phyloP scores from a whole-genome alignment of 495 filamentous ascomycete genomes.

The Rusavskia elegans region DNA sequence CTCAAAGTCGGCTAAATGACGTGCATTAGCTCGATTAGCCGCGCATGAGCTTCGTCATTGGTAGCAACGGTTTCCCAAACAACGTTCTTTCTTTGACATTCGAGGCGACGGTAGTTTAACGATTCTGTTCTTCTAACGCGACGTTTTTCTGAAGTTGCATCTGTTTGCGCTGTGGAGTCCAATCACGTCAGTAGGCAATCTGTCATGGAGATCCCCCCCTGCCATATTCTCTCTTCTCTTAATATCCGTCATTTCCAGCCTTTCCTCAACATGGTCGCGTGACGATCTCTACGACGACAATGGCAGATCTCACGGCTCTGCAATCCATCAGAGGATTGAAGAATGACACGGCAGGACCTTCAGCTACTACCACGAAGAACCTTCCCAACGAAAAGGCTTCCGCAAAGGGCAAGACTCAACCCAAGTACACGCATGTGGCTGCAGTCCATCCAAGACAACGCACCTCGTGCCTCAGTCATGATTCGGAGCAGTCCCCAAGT shows the following conservation, averaged over 20 bases:
- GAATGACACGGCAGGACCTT: too few relatives aligned
- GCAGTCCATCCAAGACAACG: constrained; percentile 58
- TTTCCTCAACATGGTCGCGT: too few relatives aligned
- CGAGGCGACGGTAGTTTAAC: neutral
- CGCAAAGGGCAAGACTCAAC: neutral
- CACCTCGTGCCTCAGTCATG: constrained; percentile 74
- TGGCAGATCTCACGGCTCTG: too few relatives aligned
- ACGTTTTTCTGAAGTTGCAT: too few relatives aligned
- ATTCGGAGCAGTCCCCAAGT: constrained; percentile 54
- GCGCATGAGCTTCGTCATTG: neutral
- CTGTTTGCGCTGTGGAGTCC: too few relatives aligned
- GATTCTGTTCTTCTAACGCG: too few relatives aligned
- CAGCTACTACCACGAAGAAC: neutral
- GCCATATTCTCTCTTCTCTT: too few relatives aligned
- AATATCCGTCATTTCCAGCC: too few relatives aligned
- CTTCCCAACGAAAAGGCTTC: neutral
- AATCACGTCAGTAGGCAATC: too few relatives aligned
- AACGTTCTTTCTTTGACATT: neutral
- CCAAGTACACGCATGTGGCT: constrained; percentile 75
- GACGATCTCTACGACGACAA: too few relatives aligned
- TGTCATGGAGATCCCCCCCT: too few relatives aligned
- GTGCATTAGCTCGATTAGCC: neutral
- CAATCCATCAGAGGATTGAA: too few relatives aligned
- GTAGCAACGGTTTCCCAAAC: neutral
- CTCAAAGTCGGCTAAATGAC: neutral